Evolutionary conservation across 345 rosid genomes (phyloP).

Genomic region (Gynandropsis gynandra): DNA sequence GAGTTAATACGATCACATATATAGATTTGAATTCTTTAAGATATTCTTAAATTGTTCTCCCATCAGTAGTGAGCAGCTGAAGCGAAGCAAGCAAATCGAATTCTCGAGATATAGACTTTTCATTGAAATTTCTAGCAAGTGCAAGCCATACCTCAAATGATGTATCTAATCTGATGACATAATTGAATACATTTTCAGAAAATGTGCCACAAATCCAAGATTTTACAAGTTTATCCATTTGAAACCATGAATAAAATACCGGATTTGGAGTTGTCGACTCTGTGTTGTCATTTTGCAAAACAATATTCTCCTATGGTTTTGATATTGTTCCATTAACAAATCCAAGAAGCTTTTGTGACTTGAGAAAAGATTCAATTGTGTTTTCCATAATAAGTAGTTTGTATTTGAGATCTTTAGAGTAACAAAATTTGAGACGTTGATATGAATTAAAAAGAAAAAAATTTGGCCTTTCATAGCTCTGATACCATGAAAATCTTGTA

Average conservation of each 20-base stretch:
- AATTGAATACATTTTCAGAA: neutral
- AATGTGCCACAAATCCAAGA: conserved; percentile 1
- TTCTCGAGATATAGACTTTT: neutral
- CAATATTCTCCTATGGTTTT: too few relatives aligned
- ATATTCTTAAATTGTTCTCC: neutral
- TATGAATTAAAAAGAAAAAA: too few relatives aligned
- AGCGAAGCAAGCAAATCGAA: neutral
- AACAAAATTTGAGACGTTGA: too few relatives aligned
- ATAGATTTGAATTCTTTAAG: neutral
- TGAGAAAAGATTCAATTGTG: too few relatives aligned
- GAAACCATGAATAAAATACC: neutral
- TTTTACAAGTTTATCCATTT: neutral
- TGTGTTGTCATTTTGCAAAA: too few relatives aligned
- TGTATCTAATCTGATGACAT: rapidly evolving
- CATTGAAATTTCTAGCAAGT: too few relatives aligned
- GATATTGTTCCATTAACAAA: too few relatives aligned
- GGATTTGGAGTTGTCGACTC: neutral
- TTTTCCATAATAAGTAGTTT: too few relatives aligned
- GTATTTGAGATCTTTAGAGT: too few relatives aligned
- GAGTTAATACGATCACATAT: neutral
- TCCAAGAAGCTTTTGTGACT: too few relatives aligned
- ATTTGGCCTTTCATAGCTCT: too few relatives aligned
- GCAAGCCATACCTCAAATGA: neutral
- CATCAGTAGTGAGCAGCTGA: neutral
- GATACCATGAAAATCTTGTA: too few relatives aligned